Percentiles rank a stretch among this genome's conserved stretches.
Conservation (phyloP, 495 filamentous ascomycete genomes). For the Hypomontagnella monticulosa region DNA sequence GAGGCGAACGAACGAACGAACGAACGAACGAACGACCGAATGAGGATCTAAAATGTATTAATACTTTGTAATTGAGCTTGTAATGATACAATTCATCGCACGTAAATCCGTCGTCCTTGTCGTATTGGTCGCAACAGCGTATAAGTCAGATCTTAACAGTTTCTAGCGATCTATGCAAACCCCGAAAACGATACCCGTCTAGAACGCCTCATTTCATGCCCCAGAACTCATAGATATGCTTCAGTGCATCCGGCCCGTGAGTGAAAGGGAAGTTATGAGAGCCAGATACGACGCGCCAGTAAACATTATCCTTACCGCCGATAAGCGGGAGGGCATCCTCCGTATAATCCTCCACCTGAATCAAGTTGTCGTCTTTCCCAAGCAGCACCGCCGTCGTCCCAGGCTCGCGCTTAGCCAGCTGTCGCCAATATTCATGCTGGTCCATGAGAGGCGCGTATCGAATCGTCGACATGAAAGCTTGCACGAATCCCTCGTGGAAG, state of each 20-base stretch:
- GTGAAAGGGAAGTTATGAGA: slow-evolving; percentile 65
- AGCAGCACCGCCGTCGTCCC: slow-evolving; percentile 61
- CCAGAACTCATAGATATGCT: slow-evolving; percentile 55
- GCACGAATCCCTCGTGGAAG: slow-evolving; percentile 64
- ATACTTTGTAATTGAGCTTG: slow-evolving; percentile 10
- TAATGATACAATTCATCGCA: slow-evolving; percentile 16
- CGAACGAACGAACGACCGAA: not conserved
- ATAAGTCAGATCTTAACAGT: not conserved
- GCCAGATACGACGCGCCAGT: slow-evolving; percentile 55
- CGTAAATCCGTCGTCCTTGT: not conserved
- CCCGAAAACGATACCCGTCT: not conserved
- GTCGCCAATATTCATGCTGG: slow-evolving; percentile 61
- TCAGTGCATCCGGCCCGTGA: slow-evolving; percentile 48
- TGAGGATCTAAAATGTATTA: slow-evolving; percentile 11
- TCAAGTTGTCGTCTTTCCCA: slow-evolving; percentile 58
- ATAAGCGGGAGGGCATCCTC: slow-evolving; percentile 51
- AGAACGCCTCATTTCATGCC: slow-evolving; percentile 23
- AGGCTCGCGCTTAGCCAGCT: slow-evolving; percentile 49
- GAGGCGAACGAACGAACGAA: not conserved
- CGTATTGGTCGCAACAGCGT: not conserved
- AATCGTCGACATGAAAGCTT: slow-evolving; percentile 65
- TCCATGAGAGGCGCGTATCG: slow-evolving; percentile 64
- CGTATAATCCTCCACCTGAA: slow-evolving; percentile 52
- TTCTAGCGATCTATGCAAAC: slow-evolving; percentile 7
- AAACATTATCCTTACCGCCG: slow-evolving; percentile 50